phyloP scores from a whole-genome alignment of 1,139 yeast species.

The Meyerozyma carpophila region DNA sequence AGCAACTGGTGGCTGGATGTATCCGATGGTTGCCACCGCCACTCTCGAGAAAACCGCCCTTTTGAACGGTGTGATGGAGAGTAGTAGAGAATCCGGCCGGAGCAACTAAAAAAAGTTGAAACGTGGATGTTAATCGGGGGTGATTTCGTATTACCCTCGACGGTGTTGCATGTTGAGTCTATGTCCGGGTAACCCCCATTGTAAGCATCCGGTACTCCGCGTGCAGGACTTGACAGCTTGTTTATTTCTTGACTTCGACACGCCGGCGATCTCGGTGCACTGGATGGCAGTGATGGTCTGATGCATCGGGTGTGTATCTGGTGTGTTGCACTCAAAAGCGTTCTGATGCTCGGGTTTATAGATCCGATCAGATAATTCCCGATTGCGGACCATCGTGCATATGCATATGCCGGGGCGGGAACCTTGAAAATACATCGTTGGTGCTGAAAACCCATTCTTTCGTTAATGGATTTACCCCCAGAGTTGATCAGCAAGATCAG shows the following conservation, averaged over 20 bases:
- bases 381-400: slow-evolving; percentile 2
- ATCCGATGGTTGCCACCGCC: background rate
- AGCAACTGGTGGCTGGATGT: background rate
- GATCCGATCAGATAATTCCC: slow-evolving; percentile 14
- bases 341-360: slow-evolving; percentile 2
- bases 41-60: background rate
- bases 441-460: background rate
- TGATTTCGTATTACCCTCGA: no score
- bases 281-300: background rate
- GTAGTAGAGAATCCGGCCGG: no score
- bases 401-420: background rate
- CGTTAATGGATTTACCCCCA: slow-evolving; percentile 12
- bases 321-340: background rate
- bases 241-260: background rate
- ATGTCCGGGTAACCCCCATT: background rate
- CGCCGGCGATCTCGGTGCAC: background rate
- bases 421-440: background rate
- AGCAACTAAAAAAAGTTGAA: no score
- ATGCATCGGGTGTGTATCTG: background rate
- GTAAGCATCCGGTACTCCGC: background rate
- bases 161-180: background rate
- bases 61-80: background rate
- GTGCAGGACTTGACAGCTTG: background rate
- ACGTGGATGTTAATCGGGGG: no score
- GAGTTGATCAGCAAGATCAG: slow-evolving; percentile 17